Evolutionary conservation across 2,329 filamentous ascomycete genomes (phyloP), one percentile per base, ranked within the genome.

Genomic region (Macrophomina pseudophaseolina): DNA sequence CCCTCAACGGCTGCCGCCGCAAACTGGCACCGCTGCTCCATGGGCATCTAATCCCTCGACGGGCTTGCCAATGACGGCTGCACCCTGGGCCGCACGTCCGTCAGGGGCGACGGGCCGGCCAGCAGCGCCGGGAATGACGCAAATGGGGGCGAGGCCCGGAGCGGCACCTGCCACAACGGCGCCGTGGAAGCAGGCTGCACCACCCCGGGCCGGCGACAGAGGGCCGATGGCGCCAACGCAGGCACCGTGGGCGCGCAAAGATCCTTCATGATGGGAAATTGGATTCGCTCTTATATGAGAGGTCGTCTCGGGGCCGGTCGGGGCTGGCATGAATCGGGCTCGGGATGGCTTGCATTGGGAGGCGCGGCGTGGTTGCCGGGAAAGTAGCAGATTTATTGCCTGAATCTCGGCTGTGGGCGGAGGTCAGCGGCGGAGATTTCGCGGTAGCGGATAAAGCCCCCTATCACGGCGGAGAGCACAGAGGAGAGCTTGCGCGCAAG

Each of bases 1-100:
- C 2, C 52, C 70, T 4, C 63, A 76, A 16, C 70, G 75, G 3
- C 71, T 76, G 49, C 71, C 74, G 2, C 53, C 74, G 66, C 72
- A 71, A 16, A 32, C 68, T 49, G 56, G 66, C 69, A 53, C 68
- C 65, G 42, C 51, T 32, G 49, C 66, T 60, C 44, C 68, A 64
- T 51, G 58, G 65, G 59, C 65, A 52, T 53, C 59, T 6, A 66
- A 64, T 32, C 59, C 40, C 12, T 18, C 42, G 2, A 60, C 62
- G 4, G 51, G 44, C 5, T 42, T 58, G 35, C 59, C 66, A n/a
- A 64, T 65, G 23, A 72, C 73, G n/a, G 67, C 71, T 51, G 71
- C 74, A 32, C 70, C 73, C 18, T 75, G 74, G 74, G 72, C 72
- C 56, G 30, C 53, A 49, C 28, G 52, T 32, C 16, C 56, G 8